phyloP scores from a whole-genome alignment of 257 asterid genomes.

The Perilla frutescens region DNA sequence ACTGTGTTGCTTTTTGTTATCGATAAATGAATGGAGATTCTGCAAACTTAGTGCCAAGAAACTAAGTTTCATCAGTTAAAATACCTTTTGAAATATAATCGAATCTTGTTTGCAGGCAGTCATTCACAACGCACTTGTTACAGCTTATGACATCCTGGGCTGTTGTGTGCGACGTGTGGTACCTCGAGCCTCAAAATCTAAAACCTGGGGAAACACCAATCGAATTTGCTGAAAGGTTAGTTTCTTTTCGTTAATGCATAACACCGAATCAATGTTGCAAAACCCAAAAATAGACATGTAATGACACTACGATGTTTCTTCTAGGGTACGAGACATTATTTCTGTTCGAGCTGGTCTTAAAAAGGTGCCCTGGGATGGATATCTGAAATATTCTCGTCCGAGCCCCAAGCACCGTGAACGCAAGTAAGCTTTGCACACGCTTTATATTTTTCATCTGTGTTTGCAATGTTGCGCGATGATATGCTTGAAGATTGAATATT shows the following conservation, averaged over 20 bases:
- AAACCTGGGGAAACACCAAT: conserved; percentile 90
- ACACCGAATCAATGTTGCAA: conserved; percentile 5
- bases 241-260: background rate
- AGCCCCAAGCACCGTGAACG: conserved; percentile 91
- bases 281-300: background rate
- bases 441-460: conserved; percentile 5
- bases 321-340: conserved; percentile 91
- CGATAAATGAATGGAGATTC: conserved; percentile 1
- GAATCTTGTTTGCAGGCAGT: conserved; percentile 65
- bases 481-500: conserved; percentile 7
- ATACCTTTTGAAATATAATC: background rate
- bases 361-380: conserved; percentile 58
- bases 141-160: conserved; percentile 99
- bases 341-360: conserved; percentile 76
- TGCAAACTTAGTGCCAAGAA: background rate
- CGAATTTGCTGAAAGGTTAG: conserved; percentile 97
- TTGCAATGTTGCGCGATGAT: background rate
- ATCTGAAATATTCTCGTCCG: conserved; percentile 93
- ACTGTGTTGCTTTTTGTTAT: background rate
- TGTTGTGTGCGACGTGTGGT: conserved; percentile 99
- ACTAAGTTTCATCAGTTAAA: conserved; percentile 9
- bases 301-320: conserved; percentile 29
- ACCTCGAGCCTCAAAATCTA: conserved; percentile 91
- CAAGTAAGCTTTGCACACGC: conserved; percentile 63
- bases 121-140: conserved; percentile 89